These are phyloP conservation scores for Russula vinacea DNA, from an alignment of 768 basidiomycete genomes.

Conservation along the genomic window DNA sequence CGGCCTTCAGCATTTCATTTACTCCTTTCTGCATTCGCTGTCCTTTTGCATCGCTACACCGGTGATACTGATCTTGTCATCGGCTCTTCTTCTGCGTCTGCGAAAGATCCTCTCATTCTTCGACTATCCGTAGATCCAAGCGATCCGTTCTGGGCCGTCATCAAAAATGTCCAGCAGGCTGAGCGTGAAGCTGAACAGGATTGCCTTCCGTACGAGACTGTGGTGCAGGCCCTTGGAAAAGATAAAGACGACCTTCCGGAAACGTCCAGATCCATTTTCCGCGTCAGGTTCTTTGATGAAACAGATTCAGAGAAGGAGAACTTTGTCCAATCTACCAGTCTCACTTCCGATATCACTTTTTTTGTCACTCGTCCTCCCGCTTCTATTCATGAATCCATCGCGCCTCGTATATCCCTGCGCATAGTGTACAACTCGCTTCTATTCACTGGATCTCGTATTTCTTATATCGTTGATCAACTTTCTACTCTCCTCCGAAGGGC, in stretches of 20 bases:
- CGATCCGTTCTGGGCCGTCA: conserved; percentile 87
- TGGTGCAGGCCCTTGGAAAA: conserved; percentile 65
- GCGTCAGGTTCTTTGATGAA: conserved; percentile 96
- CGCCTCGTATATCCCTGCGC: conserved; percentile 73
- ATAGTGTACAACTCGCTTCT: conserved; percentile 93
- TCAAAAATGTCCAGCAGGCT: conserved; percentile 78
- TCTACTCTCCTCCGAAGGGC: conserved; percentile 71
- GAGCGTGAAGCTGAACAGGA: conserved; percentile 82
- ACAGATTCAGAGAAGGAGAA: conserved; percentile 69
- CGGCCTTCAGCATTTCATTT: conserved; percentile 86
- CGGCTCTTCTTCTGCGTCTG: conserved; percentile 76
- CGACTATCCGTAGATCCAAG: conserved; percentile 77
- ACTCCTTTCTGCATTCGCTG: conserved; percentile 86
- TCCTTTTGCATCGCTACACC: conserved; percentile 90
- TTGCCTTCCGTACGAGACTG: conserved; percentile 72
- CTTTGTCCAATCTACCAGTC: conserved; percentile 74
- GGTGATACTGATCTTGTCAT: conserved; percentile 93
- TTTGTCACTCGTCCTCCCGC: conserved; percentile 75
- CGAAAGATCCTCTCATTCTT: conserved; percentile 77
- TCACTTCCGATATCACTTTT: conserved; percentile 90
- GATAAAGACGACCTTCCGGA: conserved; percentile 60
- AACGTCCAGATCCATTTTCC: conserved; percentile 63
- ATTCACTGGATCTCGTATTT: conserved; percentile 76
- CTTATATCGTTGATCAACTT: conserved; percentile 81
- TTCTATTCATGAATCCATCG: conserved; percentile 64